Conservation (phyloP, 2,329 filamentous ascomycete species). For the Aaosphaeria arxii region DNA sequence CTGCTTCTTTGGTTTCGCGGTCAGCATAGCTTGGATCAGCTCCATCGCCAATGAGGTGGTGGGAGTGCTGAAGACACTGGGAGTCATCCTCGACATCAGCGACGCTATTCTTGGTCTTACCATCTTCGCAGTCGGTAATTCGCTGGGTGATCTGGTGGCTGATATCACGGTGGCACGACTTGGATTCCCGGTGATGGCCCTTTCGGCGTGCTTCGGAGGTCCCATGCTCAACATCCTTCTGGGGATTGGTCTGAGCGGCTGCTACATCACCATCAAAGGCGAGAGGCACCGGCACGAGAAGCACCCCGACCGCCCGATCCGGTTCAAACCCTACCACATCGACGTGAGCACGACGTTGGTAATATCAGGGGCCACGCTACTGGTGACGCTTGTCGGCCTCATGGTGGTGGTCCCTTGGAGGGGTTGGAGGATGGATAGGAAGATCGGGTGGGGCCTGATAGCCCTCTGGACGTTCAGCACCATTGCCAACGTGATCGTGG, state of each 20-base stretch:
- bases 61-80: conserved; percentile 86
- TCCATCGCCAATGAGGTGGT: conserved; percentile 95
- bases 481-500: conserved; percentile 74
- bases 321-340: conserved; percentile 77
- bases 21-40: conserved; percentile 93
- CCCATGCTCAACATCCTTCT: conserved; percentile 97
- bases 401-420: conserved; percentile 70
- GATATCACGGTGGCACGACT: conserved; percentile 91
- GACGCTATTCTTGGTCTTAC: conserved; percentile 94
- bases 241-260: conserved; percentile 86
- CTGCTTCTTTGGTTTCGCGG: conserved; percentile 85
- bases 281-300: conserved; percentile 64
- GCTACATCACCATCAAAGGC: conserved; percentile 77
- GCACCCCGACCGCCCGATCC: conserved; percentile 62
- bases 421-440: conserved; percentile 36
- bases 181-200: conserved; percentile 94
- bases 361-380: conserved; percentile 78
- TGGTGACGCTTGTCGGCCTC: conserved; percentile 75
- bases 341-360: conserved; percentile 81
- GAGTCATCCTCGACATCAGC: conserved; percentile 87
- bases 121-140: conserved; percentile 95
- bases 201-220: conserved; percentile 93
- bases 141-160: conserved; percentile 87
- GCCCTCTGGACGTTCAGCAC: conserved; percentile 79
- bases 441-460: conserved; percentile 74